phyloP scores from a whole-genome alignment of 176 grass and related monocot genomes.

The Carex scoparia region DNA sequence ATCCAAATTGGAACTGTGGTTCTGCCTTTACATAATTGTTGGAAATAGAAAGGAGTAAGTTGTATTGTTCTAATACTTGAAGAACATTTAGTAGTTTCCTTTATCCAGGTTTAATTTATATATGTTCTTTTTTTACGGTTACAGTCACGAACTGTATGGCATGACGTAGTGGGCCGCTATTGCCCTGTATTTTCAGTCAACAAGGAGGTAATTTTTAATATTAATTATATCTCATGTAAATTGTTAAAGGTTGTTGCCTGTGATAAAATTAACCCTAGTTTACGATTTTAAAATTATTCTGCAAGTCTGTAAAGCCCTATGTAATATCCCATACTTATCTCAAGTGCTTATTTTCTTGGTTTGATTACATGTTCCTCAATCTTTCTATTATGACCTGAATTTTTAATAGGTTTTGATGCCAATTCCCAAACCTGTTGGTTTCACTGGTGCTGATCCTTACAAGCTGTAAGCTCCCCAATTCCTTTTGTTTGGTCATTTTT shows the following conservation, averaged over 20 bases:
- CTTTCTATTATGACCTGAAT: constrained; percentile 8
- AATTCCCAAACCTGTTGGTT: constrained; percentile 77
- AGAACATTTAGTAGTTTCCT: background rate
- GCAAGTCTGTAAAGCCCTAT: background rate
- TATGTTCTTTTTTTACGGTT: background rate
- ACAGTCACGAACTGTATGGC: constrained; percentile 78
- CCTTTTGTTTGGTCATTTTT: background rate
- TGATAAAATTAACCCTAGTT: constrained; percentile 20
- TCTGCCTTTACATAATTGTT: background rate
- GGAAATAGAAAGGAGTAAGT: background rate
- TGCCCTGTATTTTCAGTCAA: constrained; percentile 87
- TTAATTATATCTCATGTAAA: background rate
- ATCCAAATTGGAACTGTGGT: background rate
- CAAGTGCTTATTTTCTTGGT: constrained; percentile 14
- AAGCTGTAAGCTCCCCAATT: constrained; percentile 57
- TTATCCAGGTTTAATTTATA: background rate
- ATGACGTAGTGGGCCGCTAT: constrained; percentile 85
- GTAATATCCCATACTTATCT: background rate
- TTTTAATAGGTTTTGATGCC: constrained; percentile 80
- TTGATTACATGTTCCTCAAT: background rate
- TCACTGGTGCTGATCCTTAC: constrained; percentile 90
- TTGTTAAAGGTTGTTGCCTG: background rate
- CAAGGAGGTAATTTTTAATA: constrained; percentile 55
- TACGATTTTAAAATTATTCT: background rate
- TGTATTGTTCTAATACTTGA: background rate